Conservation (phyloP, 164 flowering plant species). For the Sextonia rubra region DNA sequence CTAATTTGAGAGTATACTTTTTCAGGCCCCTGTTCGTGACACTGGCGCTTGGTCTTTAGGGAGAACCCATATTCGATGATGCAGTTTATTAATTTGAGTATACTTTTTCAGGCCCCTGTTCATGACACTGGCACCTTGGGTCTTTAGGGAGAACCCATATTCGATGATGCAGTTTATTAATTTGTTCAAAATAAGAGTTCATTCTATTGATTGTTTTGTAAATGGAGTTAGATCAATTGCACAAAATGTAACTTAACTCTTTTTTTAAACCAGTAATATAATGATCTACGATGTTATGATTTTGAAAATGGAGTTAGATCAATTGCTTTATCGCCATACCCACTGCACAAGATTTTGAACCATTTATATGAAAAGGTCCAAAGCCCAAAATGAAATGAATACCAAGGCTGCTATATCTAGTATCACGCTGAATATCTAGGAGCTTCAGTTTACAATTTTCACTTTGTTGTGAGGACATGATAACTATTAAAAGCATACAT, state of each 20-base stretch:
- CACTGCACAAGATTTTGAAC: no score
- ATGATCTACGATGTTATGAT: no score
- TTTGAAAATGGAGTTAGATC: no score
- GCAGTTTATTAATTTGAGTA: not conserved
- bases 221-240: not conserved
- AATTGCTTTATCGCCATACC: no score
- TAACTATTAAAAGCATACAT: no score
- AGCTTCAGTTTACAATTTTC: no score
- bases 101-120: constrained; percentile 56
- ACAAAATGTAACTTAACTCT: not conserved
- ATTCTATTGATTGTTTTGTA: constrained; percentile 2
- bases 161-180: constrained; percentile 44
- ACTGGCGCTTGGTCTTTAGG: constrained; percentile 90
- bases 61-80: constrained; percentile 79
- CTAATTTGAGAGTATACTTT: not conserved
- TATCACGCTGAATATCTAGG: no score
- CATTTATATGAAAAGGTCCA: no score
- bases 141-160: constrained; percentile 87
- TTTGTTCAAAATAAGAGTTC: not conserved
- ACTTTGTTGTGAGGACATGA: no score
- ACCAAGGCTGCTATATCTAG: no score
- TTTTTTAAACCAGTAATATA: no score
- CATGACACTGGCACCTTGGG: constrained; percentile 80
- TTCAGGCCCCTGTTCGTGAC: constrained; percentile 78
- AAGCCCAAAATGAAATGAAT: no score